Evolutionary conservation across 192 early-diverging fungal genomes (phyloP).

Genomic region (Radiomyces spectabilis): DNA sequence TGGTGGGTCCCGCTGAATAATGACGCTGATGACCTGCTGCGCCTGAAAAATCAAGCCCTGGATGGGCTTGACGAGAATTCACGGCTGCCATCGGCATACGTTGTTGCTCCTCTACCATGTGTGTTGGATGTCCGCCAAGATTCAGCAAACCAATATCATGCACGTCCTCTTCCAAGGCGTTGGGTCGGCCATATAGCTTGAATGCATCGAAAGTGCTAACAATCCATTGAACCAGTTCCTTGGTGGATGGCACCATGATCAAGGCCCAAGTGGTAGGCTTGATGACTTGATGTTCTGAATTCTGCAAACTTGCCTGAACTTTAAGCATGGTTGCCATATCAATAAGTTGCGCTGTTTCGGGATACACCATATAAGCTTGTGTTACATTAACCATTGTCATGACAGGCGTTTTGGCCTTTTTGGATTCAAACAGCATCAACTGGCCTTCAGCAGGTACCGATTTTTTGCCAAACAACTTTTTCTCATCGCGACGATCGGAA

Average conservation of each 20-base stretch:
- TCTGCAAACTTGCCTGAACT: slow-evolving; percentile 31
- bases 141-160: slow-evolving; percentile 2
- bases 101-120: neutral
- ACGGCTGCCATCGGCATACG: neutral
- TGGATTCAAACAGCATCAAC: slow-evolving; percentile 40
- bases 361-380: slow-evolving; percentile 50
- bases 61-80: neutral
- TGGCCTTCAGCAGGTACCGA: slow-evolving; percentile 32
- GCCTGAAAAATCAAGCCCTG: neutral
- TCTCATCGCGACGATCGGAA: slow-evolving; percentile 35
- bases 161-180: slow-evolving; percentile 14
- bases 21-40: neutral
- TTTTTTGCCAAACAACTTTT: slow-evolving; percentile 32
- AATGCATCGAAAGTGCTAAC: slow-evolving; percentile 32
- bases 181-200: slow-evolving; percentile 37
- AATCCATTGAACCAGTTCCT: slow-evolving; percentile 36
- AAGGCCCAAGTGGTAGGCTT: slow-evolving; percentile 4
- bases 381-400: slow-evolving; percentile 43
- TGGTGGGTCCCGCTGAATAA: neutral
- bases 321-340: slow-evolving; percentile 27
- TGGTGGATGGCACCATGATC: slow-evolving; percentile 23
- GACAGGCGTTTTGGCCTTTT: slow-evolving; percentile 41
- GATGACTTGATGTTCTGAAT: neutral
- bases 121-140: slow-evolving; percentile 7
- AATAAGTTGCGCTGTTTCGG: slow-evolving; percentile 36